Base-by-base conservation (phyloP, 1,284 basidiomycete genomes). In the Apiotrichum laibachii region DNA sequence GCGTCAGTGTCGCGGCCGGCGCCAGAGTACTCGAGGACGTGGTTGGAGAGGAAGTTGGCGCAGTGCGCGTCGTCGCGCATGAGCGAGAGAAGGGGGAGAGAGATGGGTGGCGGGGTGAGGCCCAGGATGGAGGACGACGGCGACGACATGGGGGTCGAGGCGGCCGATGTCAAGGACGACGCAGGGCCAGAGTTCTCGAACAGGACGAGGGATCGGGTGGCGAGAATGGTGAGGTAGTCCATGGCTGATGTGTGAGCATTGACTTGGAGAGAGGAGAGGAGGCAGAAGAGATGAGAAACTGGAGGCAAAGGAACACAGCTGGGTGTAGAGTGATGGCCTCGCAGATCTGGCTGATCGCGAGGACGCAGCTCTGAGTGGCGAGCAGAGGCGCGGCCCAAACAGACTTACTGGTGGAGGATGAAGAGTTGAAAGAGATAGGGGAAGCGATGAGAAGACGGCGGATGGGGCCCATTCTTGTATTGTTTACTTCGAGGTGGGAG, bases 161-260 rank as follows among this genome's bases (percentile, higher is more conserved):
- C n/a, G 3, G 26, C 4, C 26, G 26, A 31, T 3, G 42, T 12
- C 1, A 39, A 4, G 16, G 22, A 31, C n/a, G 51, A 35, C 2
- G 42, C 40, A 2, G 31, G 31, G 12, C 42, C 44, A 34, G 6
- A n/a, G 8, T 56, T 44, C n/a, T 67, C 53, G 64, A 76, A 76
- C 34, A 76, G 66, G 22, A 71, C 61, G 11, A 76, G 62, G 5
- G 67, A 70, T 31, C 68, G 65, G 22, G 70, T 68, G 46, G 71
- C 60, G 55, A 76, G 64, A 50, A 75, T 67, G 9, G 67, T 72
- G 50, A 76, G 68, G 65, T 76, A 76, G 65, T 75, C 72, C 74
- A 76, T 67, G 42, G 34, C 54, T 58, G 46, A 12, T 8, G 50
- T 51, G 16, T 31, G 7, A 31, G 26, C 7, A 7, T 3, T 31